Base-by-base conservation (phyloP, 352 stramenopile genomes). In the Elongisporangium prolatum region DNA sequence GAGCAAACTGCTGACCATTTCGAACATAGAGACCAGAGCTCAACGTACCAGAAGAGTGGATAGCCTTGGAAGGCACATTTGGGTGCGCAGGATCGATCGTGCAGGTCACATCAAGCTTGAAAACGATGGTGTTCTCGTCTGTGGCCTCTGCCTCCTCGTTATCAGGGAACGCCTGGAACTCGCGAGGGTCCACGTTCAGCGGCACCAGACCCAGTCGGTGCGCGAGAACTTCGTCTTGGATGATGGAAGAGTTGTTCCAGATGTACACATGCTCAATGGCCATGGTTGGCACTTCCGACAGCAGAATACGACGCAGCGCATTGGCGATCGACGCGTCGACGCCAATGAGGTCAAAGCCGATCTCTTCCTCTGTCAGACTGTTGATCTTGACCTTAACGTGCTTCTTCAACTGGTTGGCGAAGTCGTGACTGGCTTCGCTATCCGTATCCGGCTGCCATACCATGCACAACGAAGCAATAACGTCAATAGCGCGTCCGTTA, bases 91-190 rank as follows among this genome's bases (percentile, higher is more conserved):
- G 78, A 61, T 92, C 79, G 37, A 69, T 78, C 52, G 74, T 86
- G 72, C 94, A 98, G 3, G 80, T 95, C 8, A 98, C 89, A 50
- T 98, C 86, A 21, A 99, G 76, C 75, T 96, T 94, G 67, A 98
- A 98, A 14, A 99, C 96, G 60, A 98, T 85, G 3, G 95, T 98
- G 78, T 99, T 99, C 55, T 96, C 86, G 75, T 98, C 95, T 0
- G 91, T 98, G 18, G 87, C 75, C 52, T 97, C 91, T 3, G 85
- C 87, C 58, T 97, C 87, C 37, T 96, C 87, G 51, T 95, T 77
- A 59, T 94, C 84, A 21, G 85, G 77, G 58, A 95, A 95, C 13
- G 81, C 71, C 68, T 95, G 83, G 65, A 95, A 95, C 65, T 95
- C 85, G 49, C 85, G 81, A 24, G 85, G 85, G 64, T 95, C 81